A percentile compares a stretch with the other conserved stretches of the same genome.
Conservation (phyloP, 495 filamentous ascomycete genomes). For the Antarctomyces pellizariae region DNA sequence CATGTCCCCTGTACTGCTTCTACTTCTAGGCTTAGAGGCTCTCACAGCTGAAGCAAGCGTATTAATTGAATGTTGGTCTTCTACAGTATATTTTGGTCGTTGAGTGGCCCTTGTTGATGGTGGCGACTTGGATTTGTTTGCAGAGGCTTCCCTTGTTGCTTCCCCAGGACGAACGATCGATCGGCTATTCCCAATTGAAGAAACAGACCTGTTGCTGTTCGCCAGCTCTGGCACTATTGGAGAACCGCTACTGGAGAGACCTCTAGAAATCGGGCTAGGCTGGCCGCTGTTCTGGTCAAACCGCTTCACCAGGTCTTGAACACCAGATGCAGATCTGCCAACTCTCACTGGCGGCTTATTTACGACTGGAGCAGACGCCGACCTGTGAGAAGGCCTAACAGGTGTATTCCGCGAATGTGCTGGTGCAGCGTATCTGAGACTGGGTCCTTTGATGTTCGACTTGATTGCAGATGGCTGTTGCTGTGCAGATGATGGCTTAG, state of each 20-base stretch:
- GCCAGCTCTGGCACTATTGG: no score
- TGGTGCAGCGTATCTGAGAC: no score
- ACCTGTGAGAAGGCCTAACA: slow-evolving; percentile 16
- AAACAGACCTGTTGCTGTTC: no score
- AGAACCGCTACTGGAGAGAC: no score
- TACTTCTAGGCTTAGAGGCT: no score
- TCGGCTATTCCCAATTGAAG: no score
- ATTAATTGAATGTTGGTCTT: slow-evolving; percentile 22
- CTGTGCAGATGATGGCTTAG: no score
- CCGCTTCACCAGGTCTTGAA: slow-evolving; percentile 29
- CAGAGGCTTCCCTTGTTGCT: slow-evolving; percentile 3
- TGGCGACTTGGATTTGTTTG: slow-evolving; percentile 5
- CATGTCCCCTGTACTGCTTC: no score
- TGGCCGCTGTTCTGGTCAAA: slow-evolving; percentile 21
- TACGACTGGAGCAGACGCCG: slow-evolving; percentile 26
- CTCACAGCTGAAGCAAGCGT: slow-evolving; percentile 29
- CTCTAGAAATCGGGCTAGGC: slow-evolving; percentile 3
- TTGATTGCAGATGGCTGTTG: no score
- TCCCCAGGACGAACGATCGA: no score
- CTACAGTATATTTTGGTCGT: slow-evolving; percentile 16
- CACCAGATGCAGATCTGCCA: slow-evolving; percentile 15
- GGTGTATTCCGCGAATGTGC: no score
- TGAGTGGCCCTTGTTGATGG: slow-evolving; percentile 14
- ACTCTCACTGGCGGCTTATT: slow-evolving; percentile 11
- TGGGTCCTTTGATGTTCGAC: no score